A percentile compares a stretch with the other conserved stretches of the same genome.
Conservation (phyloP, 1,139 yeast genomes). For the Taphrina flavorubra region DNA sequence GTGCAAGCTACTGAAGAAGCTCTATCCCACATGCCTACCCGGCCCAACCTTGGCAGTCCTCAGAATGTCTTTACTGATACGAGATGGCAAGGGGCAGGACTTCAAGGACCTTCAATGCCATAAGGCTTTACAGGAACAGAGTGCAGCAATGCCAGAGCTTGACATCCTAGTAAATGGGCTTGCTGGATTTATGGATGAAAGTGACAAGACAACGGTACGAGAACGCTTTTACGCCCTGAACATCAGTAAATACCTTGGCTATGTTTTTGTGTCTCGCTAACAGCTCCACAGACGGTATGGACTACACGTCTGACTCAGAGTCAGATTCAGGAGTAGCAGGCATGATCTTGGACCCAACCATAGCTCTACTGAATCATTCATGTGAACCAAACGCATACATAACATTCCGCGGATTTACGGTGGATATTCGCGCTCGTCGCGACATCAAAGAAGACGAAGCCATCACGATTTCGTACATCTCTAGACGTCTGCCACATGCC, state of each 20-base stretch:
- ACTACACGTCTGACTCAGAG: too few relatives aligned
- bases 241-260: conserved; percentile 1
- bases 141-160: background rate
- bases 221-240: background rate
- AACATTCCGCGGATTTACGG: conserved; percentile 47
- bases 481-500: conserved; percentile 30
- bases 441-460: conserved; percentile 50
- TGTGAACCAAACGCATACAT: conserved; percentile 52
- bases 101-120: background rate
- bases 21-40: conserved; percentile 35
- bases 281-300: too few relatives aligned
- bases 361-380: conserved; percentile 53
- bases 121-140: background rate
- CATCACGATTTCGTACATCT: conserved; percentile 44
- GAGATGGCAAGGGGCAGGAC: conserved; percentile 1
- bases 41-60: conserved; percentile 36
- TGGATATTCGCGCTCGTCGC: conserved; percentile 47
- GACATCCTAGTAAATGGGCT: background rate
- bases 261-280: too few relatives aligned
- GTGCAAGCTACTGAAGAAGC: conserved; percentile 33
- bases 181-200: background rate
- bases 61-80: conserved; percentile 37
- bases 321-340: conserved; percentile 49
- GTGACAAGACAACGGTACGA: background rate
- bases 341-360: conserved; percentile 53